Base-by-base conservation (phyloP, 495 filamentous ascomycete species). In the Aspergillus bertholletiae region DNA sequence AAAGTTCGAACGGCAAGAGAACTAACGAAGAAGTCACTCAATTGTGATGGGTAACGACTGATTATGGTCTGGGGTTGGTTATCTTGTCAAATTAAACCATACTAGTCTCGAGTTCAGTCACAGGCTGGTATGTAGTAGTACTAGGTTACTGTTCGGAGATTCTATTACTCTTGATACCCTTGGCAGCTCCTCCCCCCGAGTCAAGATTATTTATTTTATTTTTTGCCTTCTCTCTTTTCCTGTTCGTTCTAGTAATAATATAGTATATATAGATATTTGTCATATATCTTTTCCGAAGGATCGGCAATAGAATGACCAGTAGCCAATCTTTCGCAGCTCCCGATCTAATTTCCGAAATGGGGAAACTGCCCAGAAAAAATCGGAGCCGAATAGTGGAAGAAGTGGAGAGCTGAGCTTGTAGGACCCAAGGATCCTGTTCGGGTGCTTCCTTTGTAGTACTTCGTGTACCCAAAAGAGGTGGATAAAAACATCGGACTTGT, bases 311-410 rank as follows among this genome's bases (percentile, higher is more conserved):
- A n/a, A n/a, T 37, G 7, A n/a, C 34, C 34, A 15, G 34, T 37
- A 15, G 15, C 35, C 34, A 41, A 28, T 51, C 21, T 49, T 13
- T 5, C 46, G 32, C 35, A 37, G 30, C 8, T 55, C 37, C 54
- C 59, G 52, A 51, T 56, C 44, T 55, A 54, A 58, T 58, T 58
- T 58, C 56, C 56, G 45, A 39, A 39, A 45, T 48, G 48, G 52
- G 45, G 52, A 30, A 37, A 30, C 45, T 12, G 15, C 34, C 32
- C 44, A 13, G 28, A 57, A 46, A 55, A 18, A 32, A 32, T 32
- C 54, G 55, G 50, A 58, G 47, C 53, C n/a, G 49, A 55, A 55
- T 55, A 50, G 46, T 54, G 54, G 54, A 54, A 51, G 32, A 24
- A 23, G 55, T 62, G 55, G 55, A 43, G 51, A 58, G 52, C 55